Evolutionary conservation across 257 asterid species (phyloP).

Genomic region (Paulownia fortunei): DNA sequence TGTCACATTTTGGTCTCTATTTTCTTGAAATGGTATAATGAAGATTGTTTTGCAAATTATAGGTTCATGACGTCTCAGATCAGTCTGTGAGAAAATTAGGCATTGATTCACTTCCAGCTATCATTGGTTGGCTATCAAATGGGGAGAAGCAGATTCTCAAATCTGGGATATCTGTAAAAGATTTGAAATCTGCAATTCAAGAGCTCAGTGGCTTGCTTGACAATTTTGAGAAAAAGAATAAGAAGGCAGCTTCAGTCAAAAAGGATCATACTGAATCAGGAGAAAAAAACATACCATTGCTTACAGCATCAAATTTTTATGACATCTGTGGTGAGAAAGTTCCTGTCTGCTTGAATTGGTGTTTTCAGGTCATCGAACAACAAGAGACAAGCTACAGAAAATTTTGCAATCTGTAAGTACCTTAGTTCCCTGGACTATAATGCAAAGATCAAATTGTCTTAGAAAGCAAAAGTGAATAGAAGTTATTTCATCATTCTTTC

Average conservation of each 20-base stretch:
- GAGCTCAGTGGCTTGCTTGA: slow-evolving; percentile 80
- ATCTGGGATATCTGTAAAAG: slow-evolving; percentile 78
- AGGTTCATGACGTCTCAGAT: slow-evolving; percentile 79
- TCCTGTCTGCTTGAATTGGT: slow-evolving; percentile 89
- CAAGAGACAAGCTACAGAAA: slow-evolving; percentile 63
- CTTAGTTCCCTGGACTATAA: not conserved
- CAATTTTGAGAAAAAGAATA: slow-evolving; percentile 68
- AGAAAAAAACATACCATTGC: slow-evolving; percentile 52
- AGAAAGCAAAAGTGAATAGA: not conserved
- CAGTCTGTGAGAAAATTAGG: slow-evolving; percentile 62
- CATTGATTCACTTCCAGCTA: slow-evolving; percentile 79
- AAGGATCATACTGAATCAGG: slow-evolving; percentile 49
- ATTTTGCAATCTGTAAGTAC: slow-evolving; percentile 69
- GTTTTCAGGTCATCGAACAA: slow-evolving; percentile 71
- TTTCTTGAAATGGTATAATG: slow-evolving; percentile 19
- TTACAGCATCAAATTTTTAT: slow-evolving; percentile 68
- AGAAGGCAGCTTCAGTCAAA: slow-evolving; percentile 62
- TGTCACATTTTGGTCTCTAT: not conserved
- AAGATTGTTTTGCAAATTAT: slow-evolving; percentile 16
- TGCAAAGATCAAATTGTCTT: not conserved
- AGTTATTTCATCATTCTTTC: not conserved
- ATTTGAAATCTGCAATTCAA: slow-evolving; percentile 73
- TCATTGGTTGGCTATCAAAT: slow-evolving; percentile 82
- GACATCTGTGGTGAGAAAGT: slow-evolving; percentile 67
- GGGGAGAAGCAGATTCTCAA: slow-evolving; percentile 74